Conservation (phyloP, 2,329 filamentous ascomycete species). For the Zalaria obscura region DNA sequence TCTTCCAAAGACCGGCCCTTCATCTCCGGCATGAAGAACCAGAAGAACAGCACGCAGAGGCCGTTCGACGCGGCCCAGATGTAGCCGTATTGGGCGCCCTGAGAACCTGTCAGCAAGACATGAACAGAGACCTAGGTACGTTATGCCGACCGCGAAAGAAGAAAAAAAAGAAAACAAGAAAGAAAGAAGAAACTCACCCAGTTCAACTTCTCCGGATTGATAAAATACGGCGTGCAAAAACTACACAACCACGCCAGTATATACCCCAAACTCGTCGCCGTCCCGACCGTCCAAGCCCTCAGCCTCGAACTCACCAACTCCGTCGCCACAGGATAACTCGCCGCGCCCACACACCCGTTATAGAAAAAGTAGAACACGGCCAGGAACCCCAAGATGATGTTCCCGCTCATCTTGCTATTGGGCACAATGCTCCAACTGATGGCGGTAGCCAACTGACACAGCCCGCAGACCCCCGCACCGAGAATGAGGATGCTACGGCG, state of each 20-base stretch:
- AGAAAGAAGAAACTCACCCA: slow-evolving; percentile 32
- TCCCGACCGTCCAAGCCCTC: slow-evolving; percentile 40
- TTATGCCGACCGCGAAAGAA: no score
- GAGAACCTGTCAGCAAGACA: no score
- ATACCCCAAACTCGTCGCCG: slow-evolving; percentile 38
- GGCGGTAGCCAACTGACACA: slow-evolving; percentile 41
- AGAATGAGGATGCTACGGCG: slow-evolving; percentile 37
- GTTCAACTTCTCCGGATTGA: slow-evolving; percentile 36
- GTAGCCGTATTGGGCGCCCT: slow-evolving; percentile 37
- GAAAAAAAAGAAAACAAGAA: no score
- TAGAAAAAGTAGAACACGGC: slow-evolving; percentile 39
- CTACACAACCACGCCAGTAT: slow-evolving; percentile 41
- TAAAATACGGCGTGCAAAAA: slow-evolving; percentile 45
- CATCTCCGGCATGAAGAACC: slow-evolving; percentile 3
- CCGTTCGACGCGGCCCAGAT: slow-evolving; percentile 28
- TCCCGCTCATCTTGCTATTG: slow-evolving; percentile 19
- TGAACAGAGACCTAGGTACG: no score
- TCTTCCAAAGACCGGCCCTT: slow-evolving; percentile 3
- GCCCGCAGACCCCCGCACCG: slow-evolving; percentile 36
- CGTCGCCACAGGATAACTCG: slow-evolving; percentile 38
- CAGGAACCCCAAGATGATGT: slow-evolving; percentile 37
- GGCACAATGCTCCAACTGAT: slow-evolving; percentile 24
- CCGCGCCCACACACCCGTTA: slow-evolving; percentile 43
- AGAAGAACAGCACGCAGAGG: slow-evolving; percentile 4
- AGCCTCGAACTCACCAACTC: slow-evolving; percentile 20